Conservation (phyloP, 2,329 filamentous ascomycete species). For the Ophiosphaerella narmari region DNA sequence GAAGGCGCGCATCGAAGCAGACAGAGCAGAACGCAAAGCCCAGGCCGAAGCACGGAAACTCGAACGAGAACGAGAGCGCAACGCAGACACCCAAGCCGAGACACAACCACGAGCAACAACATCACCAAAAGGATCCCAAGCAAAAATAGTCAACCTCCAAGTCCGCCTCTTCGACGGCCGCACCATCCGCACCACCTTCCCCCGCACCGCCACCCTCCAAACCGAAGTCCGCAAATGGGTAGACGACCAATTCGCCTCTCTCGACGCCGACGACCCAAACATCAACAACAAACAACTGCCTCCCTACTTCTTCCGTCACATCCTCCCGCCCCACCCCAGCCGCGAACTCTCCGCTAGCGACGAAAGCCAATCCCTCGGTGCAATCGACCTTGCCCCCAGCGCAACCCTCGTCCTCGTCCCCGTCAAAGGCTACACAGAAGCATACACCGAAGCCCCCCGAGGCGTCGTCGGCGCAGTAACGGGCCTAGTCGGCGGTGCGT, state of each 20-base stretch:
- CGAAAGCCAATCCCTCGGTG: conserved; percentile 69
- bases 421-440: conserved; percentile 63
- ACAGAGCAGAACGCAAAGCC: conserved; percentile 68
- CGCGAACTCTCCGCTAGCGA: conserved; percentile 74
- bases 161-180: conserved; percentile 84
- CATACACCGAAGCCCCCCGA: conserved; percentile 54
- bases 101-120: conserved; percentile 6
- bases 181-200: conserved; percentile 74
- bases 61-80: conserved; percentile 37
- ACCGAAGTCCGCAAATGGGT: conserved; percentile 77
- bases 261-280: conserved; percentile 25
- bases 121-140: conserved; percentile 34
- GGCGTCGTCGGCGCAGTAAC: conserved; percentile 38
- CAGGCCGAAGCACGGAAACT: conserved; percentile 40
- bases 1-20: conserved; percentile 74
- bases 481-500: conserved; percentile 40
- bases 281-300: conserved; percentile 34
- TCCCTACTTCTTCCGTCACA: conserved; percentile 83
- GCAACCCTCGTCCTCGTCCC: conserved; percentile 84
- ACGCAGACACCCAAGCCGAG: conserved; percentile 6
- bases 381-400: conserved; percentile 75
- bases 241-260: conserved; percentile 52
- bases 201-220: conserved; percentile 64
- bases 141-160: conserved; percentile 60
- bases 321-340: conserved; percentile 78